Conservation (phyloP, 2,329 filamentous ascomycete genomes). For the Berkeleyomyces rouxiae region DNA sequence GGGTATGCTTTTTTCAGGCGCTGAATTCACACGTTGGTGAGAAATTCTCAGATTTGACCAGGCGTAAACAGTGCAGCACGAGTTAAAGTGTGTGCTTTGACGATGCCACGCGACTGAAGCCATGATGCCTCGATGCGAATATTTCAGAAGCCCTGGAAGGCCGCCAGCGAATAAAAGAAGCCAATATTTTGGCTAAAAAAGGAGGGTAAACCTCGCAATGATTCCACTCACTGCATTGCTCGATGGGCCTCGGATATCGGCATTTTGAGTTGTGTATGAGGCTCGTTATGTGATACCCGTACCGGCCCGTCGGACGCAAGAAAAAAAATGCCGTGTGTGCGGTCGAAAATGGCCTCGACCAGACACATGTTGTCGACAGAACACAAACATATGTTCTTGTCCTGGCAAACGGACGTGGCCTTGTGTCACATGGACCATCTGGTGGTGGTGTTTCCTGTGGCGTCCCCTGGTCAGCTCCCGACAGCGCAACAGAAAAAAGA, state of each 20-base stretch:
- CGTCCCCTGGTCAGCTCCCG: not conserved
- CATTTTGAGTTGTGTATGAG: not conserved
- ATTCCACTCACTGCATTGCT: too few relatives aligned
- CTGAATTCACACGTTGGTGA: not conserved
- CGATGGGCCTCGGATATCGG: too few relatives aligned
- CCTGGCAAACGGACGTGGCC: not conserved
- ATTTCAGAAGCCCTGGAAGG: not conserved
- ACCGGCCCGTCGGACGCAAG: not conserved
- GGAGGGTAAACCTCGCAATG: not conserved
- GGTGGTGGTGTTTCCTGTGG: not conserved
- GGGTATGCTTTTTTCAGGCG: not conserved
- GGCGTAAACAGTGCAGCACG: not conserved
- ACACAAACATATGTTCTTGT: not conserved
- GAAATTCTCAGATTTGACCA: not conserved
- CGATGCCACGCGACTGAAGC: not conserved
- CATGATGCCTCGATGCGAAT: not conserved
- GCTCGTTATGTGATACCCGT: not conserved
- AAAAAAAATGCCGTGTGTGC: not conserved
- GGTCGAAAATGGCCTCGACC: not conserved
- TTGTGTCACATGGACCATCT: not conserved
- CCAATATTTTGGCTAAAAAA: too few relatives aligned
- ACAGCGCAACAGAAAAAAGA: too few relatives aligned
- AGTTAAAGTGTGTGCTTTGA: not conserved
- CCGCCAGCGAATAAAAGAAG: not conserved
- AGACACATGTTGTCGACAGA: not conserved